A percentile compares a stretch with the other conserved stretches of the same genome.
Evolutionary conservation across 2,329 filamentous ascomycete genomes (phyloP).

Genomic region (Diaporthe citriasiana): DNA sequence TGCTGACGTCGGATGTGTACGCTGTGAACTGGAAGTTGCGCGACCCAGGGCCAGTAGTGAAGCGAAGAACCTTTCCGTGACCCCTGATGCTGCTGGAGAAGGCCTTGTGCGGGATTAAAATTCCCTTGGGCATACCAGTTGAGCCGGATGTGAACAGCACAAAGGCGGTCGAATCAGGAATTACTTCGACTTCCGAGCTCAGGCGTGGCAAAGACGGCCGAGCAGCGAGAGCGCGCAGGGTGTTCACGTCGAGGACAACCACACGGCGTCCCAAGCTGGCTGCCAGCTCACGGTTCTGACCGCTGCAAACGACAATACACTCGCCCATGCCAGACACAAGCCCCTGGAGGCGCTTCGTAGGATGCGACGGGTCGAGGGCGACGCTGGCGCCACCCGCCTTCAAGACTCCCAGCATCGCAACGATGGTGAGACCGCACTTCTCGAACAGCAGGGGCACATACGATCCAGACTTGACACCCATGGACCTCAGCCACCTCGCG

Average conservation of each 20-base stretch:
- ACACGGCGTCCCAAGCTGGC: not conserved
- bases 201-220: not conserved
- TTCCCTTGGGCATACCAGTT: slow-evolving; percentile 57
- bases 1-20: slow-evolving; percentile 51
- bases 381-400: slow-evolving; percentile 41
- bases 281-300: slow-evolving; percentile 11
- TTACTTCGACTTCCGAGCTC: not conserved
- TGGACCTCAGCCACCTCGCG: not conserved
- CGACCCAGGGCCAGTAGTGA: slow-evolving; percentile 43
- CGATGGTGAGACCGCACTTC: slow-evolving; percentile 40
- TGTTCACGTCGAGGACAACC: not conserved
- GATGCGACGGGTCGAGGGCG: slow-evolving; percentile 37
- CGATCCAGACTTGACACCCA: slow-evolving; percentile 8
- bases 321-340: slow-evolving; percentile 3
- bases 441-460: slow-evolving; percentile 35
- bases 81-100: slow-evolving; percentile 44
- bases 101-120: slow-evolving; percentile 37
- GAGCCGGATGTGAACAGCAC: slow-evolving; percentile 47
- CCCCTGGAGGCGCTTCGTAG: slow-evolving; percentile 7
- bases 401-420: slow-evolving; percentile 41
- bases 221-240: not conserved
- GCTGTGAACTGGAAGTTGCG: slow-evolving; percentile 53
- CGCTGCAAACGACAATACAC: not conserved
- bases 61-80: slow-evolving; percentile 43
- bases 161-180: slow-evolving; percentile 9